Conservation (phyloP, 495 filamentous ascomycete genomes). For the Lasiosphaeriaceae sp. region DNA sequence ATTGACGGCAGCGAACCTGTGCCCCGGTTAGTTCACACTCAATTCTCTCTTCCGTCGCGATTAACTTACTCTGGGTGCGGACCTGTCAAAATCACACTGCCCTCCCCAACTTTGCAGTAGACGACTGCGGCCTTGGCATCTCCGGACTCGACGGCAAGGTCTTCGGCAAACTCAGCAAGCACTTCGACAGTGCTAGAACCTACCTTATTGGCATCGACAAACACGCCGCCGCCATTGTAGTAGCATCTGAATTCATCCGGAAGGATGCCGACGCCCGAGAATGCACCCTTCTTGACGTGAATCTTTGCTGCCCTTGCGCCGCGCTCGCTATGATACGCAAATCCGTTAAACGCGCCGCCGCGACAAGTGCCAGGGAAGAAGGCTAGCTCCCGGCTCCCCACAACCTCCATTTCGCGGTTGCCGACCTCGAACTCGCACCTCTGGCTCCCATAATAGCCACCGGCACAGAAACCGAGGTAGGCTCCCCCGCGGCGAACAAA, state of each 20-base stretch:
- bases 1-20: slow-evolving; percentile 78
- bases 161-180: slow-evolving; percentile 73
- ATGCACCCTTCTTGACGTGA: slow-evolving; percentile 57
- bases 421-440: slow-evolving; percentile 90
- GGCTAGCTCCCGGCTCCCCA: slow-evolving; percentile 77
- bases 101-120: slow-evolving; percentile 84
- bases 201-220: slow-evolving; percentile 69
- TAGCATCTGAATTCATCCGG: slow-evolving; percentile 70
- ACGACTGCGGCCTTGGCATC: slow-evolving; percentile 72
- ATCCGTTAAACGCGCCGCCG: slow-evolving; percentile 84
- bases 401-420: slow-evolving; percentile 73
- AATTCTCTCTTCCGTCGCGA: neutral
- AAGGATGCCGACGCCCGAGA: slow-evolving; percentile 48
- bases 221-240: slow-evolving; percentile 95
- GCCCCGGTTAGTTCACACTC: neutral
- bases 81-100: slow-evolving; percentile 73
- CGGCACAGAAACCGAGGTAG: slow-evolving; percentile 91
- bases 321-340: slow-evolving; percentile 84
- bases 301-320: slow-evolving; percentile 74
- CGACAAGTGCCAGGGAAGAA: slow-evolving; percentile 88
- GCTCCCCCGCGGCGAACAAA: slow-evolving; percentile 82
- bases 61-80: slow-evolving; percentile 86
- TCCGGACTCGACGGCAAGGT: slow-evolving; percentile 74
- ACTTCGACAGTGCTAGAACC: slow-evolving; percentile 67
- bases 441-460: slow-evolving; percentile 82